Percentiles rank a stretch among this genome's conserved stretches.
Conservation (phyloP, 805 yeast genomes). For the Wickerhamomyces bisporus region DNA sequence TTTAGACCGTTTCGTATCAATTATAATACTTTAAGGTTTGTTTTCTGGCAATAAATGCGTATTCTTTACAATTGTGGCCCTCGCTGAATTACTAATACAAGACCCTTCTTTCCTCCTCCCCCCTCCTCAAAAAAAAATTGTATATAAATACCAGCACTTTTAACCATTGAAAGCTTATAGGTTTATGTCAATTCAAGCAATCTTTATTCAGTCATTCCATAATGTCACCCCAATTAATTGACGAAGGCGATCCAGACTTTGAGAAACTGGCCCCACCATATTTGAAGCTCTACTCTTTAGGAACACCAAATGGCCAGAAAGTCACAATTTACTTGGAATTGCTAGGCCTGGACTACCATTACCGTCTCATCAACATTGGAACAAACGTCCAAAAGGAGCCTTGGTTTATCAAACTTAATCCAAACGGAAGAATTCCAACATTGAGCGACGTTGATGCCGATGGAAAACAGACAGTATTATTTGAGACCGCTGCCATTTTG, state of each 20-base stretch:
- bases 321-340: constrained; percentile 31
- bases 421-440: constrained; percentile 62
- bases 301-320: constrained; percentile 40
- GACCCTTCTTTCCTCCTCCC: no score
- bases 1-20: no score
- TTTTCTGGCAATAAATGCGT: no score
- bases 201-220: no score
- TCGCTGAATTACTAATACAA: no score
- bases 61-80: no score
- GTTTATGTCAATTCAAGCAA: no score
- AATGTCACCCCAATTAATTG: background rate
- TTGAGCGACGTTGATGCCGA: constrained; percentile 33
- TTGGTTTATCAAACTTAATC: constrained; percentile 52
- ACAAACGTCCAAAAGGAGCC: constrained; percentile 46
- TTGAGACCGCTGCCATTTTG: constrained; percentile 61
- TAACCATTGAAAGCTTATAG: no score
- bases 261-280: constrained; percentile 34
- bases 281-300: constrained; percentile 38
- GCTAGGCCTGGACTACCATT: constrained; percentile 28
- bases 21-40: no score
- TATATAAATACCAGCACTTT: no score
- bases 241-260: constrained; percentile 27
- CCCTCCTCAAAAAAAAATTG: no score
- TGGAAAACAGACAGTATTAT: constrained; percentile 40
- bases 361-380: constrained; percentile 35